Evolutionary conservation across 352 stramenopile species (phyloP).

Genomic region (Globisporangium polare): DNA sequence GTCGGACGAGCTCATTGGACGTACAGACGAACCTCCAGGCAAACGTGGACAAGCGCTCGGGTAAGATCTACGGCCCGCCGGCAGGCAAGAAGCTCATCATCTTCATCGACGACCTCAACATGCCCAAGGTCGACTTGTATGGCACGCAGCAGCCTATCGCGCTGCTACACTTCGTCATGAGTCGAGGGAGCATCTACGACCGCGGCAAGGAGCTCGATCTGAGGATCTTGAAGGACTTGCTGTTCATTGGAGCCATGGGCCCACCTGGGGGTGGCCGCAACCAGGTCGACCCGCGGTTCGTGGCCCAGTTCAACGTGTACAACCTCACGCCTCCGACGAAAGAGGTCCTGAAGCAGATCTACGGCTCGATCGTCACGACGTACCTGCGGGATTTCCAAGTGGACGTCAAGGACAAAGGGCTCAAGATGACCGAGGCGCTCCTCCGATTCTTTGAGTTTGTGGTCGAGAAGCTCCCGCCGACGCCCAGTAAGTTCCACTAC

Average conservation of each 20-base stretch:
- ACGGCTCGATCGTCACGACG: constrained; percentile 90
- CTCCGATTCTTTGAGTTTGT: constrained; percentile 90
- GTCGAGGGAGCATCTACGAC: constrained; percentile 91
- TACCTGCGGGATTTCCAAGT: constrained; percentile 90
- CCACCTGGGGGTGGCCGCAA: constrained; percentile 93
- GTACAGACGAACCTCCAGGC: constrained; percentile 94
- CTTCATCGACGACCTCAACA: constrained; percentile 97
- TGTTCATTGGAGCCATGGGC: constrained; percentile 95
- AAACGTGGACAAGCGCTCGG: constrained; percentile 95
- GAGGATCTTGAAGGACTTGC: constrained; percentile 90
- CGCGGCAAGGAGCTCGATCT: constrained; percentile 93
- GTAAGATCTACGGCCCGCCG: constrained; percentile 93
- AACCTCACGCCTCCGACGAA: constrained; percentile 91
- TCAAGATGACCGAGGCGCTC: constrained; percentile 84
- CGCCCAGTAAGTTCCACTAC: constrained; percentile 95
- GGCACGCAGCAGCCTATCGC: constrained; percentile 95
- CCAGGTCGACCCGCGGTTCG: constrained; percentile 92
- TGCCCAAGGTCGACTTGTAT: constrained; percentile 95
- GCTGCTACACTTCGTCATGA: constrained; percentile 93
- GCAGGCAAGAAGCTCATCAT: constrained; percentile 93
- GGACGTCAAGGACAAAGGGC: constrained; percentile 65
- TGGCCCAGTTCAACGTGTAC: constrained; percentile 95
- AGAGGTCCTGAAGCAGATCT: constrained; percentile 91
- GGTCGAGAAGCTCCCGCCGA: constrained; percentile 89
- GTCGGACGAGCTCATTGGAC: constrained; percentile 90